Percentiles rank a stretch among this genome's conserved stretches.
Conservation (phyloP, 148 eudicot species). For the Silene conica region DNA sequence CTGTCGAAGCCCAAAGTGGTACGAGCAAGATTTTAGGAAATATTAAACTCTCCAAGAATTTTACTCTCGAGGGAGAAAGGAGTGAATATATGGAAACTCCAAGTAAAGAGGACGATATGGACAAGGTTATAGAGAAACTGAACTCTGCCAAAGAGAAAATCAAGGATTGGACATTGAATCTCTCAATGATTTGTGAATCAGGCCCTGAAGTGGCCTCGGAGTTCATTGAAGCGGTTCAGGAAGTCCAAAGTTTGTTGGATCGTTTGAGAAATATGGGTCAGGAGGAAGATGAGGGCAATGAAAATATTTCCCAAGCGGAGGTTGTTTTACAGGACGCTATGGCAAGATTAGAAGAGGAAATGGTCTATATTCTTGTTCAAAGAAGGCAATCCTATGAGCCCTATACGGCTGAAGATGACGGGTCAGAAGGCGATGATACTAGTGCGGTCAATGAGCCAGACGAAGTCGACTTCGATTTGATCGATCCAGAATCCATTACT, state of each 20-base stretch:
- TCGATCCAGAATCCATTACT: conserved; percentile 43
- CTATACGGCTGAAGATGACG: conserved; percentile 23
- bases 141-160: conserved; percentile 46
- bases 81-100: conserved; percentile 14
- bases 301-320: conserved; percentile 24
- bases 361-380: conserved; percentile 24
- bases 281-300: conserved; percentile 19
- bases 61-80: conserved; percentile 23
- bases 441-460: conserved; percentile 20
- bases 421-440: not conserved
- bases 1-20: conserved; percentile 9
- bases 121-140: conserved; percentile 47
- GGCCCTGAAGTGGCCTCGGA: conserved; percentile 22
- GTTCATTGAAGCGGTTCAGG: conserved; percentile 24
- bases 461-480: conserved; percentile 34
- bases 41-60: conserved; percentile 46
- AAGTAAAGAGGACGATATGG: conserved; percentile 16
- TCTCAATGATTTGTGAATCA: conserved; percentile 26
- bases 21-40: conserved; percentile 56
- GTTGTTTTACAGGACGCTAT: conserved; percentile 25
- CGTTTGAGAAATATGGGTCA: conserved; percentile 12
- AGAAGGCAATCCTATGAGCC: conserved; percentile 25
- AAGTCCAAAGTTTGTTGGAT: conserved; percentile 16
- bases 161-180: conserved; percentile 46
- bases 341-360: conserved; percentile 28